Evolutionary conservation across 768 basidiomycete species (phyloP).

Genomic region (Mycena latifolia): DNA sequence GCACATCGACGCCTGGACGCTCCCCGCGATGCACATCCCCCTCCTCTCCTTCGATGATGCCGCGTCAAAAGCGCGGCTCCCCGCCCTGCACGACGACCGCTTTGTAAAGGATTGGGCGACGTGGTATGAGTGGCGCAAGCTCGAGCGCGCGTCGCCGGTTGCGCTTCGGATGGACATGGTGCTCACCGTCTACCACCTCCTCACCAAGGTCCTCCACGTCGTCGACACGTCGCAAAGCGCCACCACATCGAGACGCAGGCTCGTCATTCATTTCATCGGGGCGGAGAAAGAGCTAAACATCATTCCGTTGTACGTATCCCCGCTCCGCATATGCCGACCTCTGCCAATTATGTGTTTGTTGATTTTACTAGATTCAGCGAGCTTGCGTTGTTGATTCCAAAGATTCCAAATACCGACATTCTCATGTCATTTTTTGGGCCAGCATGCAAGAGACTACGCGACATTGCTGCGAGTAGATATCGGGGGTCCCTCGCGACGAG

Average conservation of each 20-base stretch:
- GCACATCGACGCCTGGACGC: constrained; percentile 5
- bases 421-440: constrained; percentile 9
- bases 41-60: constrained; percentile 10
- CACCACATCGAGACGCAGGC: constrained; percentile 3
- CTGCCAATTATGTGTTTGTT: too few species aligned
- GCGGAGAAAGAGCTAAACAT: constrained; percentile 19
- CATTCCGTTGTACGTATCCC: constrained; percentile 13
- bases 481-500: neutral
- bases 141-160: constrained; percentile 10
- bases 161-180: constrained; percentile 25
- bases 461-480: constrained; percentile 1
- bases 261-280: constrained; percentile 8
- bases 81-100: constrained; percentile 2
- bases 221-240: constrained; percentile 6
- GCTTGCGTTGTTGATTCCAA: constrained; percentile 16
- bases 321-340: too few species aligned
- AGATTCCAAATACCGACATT: constrained; percentile 18
- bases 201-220: constrained; percentile 14
- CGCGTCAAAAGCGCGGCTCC: neutral
- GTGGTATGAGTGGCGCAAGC: constrained; percentile 16
- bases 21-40: constrained; percentile 7
- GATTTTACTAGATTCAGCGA: constrained; percentile 12
- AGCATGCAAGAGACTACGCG: constrained; percentile 9
- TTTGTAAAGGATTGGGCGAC: constrained; percentile 12
- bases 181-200: constrained; percentile 18